Evolutionary conservation across 495 filamentous ascomycete genomes (phyloP).

Genomic region (Neurospora sp.): DNA sequence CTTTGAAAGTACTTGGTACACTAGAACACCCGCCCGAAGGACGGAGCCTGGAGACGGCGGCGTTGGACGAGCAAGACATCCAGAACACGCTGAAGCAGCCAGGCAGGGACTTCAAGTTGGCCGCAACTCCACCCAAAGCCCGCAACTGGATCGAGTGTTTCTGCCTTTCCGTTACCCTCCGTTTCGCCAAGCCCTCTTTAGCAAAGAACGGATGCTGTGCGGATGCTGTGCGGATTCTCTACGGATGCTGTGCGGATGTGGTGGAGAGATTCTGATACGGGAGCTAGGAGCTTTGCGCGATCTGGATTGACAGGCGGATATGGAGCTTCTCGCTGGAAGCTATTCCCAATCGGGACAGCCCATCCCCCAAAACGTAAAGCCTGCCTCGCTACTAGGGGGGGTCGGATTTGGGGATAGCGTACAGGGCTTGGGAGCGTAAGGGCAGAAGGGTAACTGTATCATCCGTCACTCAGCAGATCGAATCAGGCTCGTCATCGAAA

Average conservation of each 20-base stretch:
- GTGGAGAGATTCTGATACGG: background rate
- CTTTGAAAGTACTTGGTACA: conserved; percentile 12
- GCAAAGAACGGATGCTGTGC: background rate
- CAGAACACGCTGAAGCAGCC: background rate
- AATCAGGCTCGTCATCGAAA: background rate
- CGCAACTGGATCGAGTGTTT: background rate
- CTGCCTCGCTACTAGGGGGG: background rate
- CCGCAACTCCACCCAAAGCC: background rate
- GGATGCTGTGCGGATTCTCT: background rate
- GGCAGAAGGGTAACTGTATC: background rate
- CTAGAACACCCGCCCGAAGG: conserved; percentile 3
- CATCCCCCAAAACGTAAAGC: background rate
- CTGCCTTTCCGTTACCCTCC: background rate
- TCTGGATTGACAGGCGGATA: background rate
- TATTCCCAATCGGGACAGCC: background rate
- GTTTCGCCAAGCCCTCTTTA: background rate
- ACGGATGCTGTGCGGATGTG: background rate
- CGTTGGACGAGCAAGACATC: conserved; percentile 7
- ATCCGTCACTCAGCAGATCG: background rate
- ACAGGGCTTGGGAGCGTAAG: background rate
- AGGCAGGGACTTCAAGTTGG: background rate
- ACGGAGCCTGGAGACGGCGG: background rate
- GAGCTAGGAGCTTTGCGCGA: background rate
- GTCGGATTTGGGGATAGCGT: background rate
- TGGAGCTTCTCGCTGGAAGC: background rate